A percentile compares a stretch with the other conserved stretches of the same genome.
Evolutionary conservation across 805 yeast species (phyloP).

Genomic region (Kluyveromyces dobzhanskii): DNA sequence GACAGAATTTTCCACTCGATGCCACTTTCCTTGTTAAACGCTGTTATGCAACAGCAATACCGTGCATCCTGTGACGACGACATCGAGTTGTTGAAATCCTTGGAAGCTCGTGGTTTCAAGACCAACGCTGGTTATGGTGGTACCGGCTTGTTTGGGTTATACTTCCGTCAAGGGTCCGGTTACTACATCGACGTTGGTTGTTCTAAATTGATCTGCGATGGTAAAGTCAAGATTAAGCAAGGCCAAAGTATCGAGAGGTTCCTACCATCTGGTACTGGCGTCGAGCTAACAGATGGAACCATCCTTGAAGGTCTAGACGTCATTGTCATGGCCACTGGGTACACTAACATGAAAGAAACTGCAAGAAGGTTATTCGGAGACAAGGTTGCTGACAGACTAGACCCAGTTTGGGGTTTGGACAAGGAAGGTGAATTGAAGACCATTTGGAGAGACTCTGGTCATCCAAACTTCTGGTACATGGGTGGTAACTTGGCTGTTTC

Average conservation of each 20-base stretch:
- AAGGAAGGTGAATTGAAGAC: conserved; percentile 30
- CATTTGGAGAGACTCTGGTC: conserved; percentile 14
- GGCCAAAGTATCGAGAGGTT: conserved; percentile 30
- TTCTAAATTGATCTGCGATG: conserved; percentile 33
- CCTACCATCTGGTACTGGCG: conserved; percentile 28
- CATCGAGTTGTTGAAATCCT: conserved; percentile 26
- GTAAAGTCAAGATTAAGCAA: conserved; percentile 32
- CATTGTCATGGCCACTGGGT: conserved; percentile 40
- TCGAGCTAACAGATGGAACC: conserved; percentile 34
- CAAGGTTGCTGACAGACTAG: conserved; percentile 28
- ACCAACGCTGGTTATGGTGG: conserved; percentile 37
- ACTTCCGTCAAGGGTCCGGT: conserved; percentile 38
- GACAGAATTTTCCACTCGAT: conserved; percentile 31
- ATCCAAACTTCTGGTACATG: conserved; percentile 34
- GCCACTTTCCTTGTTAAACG: conserved; percentile 31
- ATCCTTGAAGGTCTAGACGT: conserved; percentile 29
- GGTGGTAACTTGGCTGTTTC: conserved; percentile 36
- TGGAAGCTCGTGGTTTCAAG: conserved; percentile 32
- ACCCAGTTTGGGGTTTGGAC: conserved; percentile 37
- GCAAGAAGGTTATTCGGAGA: conserved; percentile 33
- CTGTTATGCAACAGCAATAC: conserved; percentile 32
- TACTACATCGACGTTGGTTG: conserved; percentile 41
- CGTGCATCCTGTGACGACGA: conserved; percentile 30
- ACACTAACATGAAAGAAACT: conserved; percentile 35
- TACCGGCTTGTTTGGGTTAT: conserved; percentile 35